Base-by-base conservation (phyloP, 129 eudicot species). In the Calendula officinalis region DNA sequence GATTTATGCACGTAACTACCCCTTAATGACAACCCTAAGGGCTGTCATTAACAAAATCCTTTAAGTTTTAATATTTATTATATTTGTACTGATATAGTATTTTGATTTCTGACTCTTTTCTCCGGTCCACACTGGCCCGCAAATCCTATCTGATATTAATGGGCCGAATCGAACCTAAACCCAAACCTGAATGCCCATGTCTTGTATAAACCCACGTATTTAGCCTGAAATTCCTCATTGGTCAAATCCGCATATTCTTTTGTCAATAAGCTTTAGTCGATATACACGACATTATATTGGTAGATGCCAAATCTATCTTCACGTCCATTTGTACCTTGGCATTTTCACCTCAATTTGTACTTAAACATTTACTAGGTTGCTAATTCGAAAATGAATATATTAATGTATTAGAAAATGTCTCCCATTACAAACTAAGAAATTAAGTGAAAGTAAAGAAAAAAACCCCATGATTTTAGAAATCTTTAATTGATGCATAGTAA, bases 31-130 rank as follows among this genome's bases (percentile, higher is more conserved):
- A n/a, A n/a, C n/a, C n/a, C n/a, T n/a, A n/a, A n/a, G n/a, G n/a
- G n/a, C n/a, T n/a, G n/a, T n/a, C n/a, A n/a, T n/a, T n/a, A n/a
- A n/a, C n/a, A n/a, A n/a, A n/a, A n/a, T n/a, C n/a, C n/a, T n/a
- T 22, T 22, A 22, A 22, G 30, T 22, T 22, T 22, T 22, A 22
- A 22, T 22, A 22, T 22, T 22, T 22, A 22, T 22, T 22, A 22
- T 22, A 54, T 6, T 27, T 43, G 33, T 81, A 83, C 91, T 88
- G 42, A 85, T 83, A 27, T 83, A 27, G 4, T 11, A 56, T 82
- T 87, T 64, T 83, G 95, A 81, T 83, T 71, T 69, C 72, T 83
- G 73, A 87, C 49, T 33, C 68, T 75, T 46, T 74, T 79, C 83
- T 63, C 83, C 90, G 83, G 35, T 84, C 85, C 45, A 81, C 62